phyloP scores from a whole-genome alignment of 2,329 filamentous ascomycete species.

The Pseudocercospora crystallina region DNA sequence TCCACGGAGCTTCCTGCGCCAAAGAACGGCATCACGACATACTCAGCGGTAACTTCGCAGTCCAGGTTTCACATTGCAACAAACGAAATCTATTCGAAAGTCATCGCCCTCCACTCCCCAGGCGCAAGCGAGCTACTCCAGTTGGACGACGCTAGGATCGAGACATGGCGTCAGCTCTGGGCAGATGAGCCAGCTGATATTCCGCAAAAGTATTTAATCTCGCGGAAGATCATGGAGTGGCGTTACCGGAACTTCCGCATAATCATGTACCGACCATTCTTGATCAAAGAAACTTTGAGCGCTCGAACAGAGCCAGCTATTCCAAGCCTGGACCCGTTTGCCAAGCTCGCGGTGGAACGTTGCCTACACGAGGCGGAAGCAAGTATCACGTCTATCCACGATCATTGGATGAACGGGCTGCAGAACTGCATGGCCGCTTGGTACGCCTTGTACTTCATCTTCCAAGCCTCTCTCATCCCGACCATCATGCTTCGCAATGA shows the following conservation, averaged over 20 bases:
- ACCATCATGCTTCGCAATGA: slow-evolving; percentile 49
- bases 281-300: slow-evolving; percentile 42
- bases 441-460: slow-evolving; percentile 52
- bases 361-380: slow-evolving; percentile 46
- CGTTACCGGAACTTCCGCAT: slow-evolving; percentile 48
- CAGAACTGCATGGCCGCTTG: slow-evolving; percentile 45
- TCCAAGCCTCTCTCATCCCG: slow-evolving; percentile 52
- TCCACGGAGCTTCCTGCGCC: slow-evolving; percentile 21
- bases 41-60: slow-evolving; percentile 47
- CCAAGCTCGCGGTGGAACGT: slow-evolving; percentile 33
- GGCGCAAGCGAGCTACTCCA: slow-evolving; percentile 43
- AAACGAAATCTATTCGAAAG: slow-evolving; percentile 46
- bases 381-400: slow-evolving; percentile 42
- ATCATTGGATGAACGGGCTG: slow-evolving; percentile 40
- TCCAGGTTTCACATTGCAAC: slow-evolving; percentile 48
- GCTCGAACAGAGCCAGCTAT: slow-evolving; percentile 17
- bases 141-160: slow-evolving; percentile 43
- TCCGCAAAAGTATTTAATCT: slow-evolving; percentile 40
- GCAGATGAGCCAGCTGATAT: slow-evolving; percentile 37
- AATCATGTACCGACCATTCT: slow-evolving; percentile 50
- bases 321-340: slow-evolving; percentile 11
- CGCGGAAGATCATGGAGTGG: slow-evolving; percentile 47
- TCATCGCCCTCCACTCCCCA: slow-evolving; percentile 48
- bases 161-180: slow-evolving; percentile 40
- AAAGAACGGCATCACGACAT: slow-evolving; percentile 38